Base-by-base conservation (phyloP, 495 filamentous ascomycete species). In the Podospora anserina region DNA sequence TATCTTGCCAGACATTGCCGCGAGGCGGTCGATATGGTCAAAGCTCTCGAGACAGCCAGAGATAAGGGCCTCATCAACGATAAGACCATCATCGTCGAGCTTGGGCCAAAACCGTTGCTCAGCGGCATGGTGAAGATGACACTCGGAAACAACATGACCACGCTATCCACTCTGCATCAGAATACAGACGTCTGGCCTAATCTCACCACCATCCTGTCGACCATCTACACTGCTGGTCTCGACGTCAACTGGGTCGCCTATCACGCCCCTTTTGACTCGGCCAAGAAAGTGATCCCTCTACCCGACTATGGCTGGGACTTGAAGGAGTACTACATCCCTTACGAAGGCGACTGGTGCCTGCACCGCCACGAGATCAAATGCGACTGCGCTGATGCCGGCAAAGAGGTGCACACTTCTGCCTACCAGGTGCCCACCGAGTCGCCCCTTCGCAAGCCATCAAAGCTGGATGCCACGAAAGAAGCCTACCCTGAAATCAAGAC, bases 261-360 rank as follows among this genome's bases (percentile, higher is more conserved):
- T 73, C 90, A 93, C 77, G 81, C 84, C 6, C 86, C 88, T 71
- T 93, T 90, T 73, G 77, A 78, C 49, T 70, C 78, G 5, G 82
- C 78, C 15, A 85, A 86, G 53, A 78, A 82, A 20, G 82, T 92
- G 6, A 76, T 94, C 3, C 75, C 82, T 4, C 84, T 94, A 3
- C 92, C 92, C 4, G 71, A 83, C 0, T 95, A 95, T 74, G 84
- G 81, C 18, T 95, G 88, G 80, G 90, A 93, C 68, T 75, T 86
- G 18, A 94, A 92, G 82, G 86, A 89, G 65, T 92, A 92, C 75
- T 94, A 91, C 90, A 86, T 93, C n/a, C 80, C 86, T 1, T 92
- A 92, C 76, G 61, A 59, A 30, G 4, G 88, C 69, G 90, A 80
- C 82, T 86, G 78, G 81, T 23, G 23, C 23, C 23, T 23, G 23